Conservation (phyloP, 306 rosid genomes). For the Dalbergia cultrata region DNA sequence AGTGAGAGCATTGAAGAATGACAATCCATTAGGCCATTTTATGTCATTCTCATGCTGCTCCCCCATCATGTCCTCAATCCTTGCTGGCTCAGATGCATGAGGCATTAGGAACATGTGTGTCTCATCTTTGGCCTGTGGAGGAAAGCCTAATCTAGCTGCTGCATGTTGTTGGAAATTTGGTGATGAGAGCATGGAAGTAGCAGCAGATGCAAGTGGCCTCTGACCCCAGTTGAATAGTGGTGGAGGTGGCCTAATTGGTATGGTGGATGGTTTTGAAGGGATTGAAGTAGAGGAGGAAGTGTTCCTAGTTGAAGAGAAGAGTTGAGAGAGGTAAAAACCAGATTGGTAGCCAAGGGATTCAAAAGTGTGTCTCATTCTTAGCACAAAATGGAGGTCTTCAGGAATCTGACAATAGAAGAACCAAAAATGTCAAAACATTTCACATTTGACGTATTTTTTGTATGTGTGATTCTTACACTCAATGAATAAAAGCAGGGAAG, state of each 20-base stretch:
- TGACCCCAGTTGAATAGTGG: constrained; percentile 90
- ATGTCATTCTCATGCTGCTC: constrained; percentile 83
- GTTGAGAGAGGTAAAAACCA: constrained; percentile 93
- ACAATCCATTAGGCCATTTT: constrained; percentile 93
- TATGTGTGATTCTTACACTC: not conserved
- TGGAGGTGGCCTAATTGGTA: constrained; percentile 81
- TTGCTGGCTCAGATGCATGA: constrained; percentile 67
- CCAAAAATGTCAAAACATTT: constrained; percentile 42
- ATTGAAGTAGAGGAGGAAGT: constrained; percentile 64
- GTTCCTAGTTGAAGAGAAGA: constrained; percentile 90
- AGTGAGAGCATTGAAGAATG: constrained; percentile 89
- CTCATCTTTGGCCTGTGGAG: constrained; percentile 76
- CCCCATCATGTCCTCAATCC: constrained; percentile 83
- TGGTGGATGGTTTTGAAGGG: constrained; percentile 76
- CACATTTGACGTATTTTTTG: constrained; percentile 11
- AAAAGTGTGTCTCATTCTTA: constrained; percentile 99
- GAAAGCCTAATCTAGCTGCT: constrained; percentile 57
- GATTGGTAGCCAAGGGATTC: constrained; percentile 97
- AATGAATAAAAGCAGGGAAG: not conserved
- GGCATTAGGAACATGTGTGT: constrained; percentile 83
- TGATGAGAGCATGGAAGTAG: constrained; percentile 73
- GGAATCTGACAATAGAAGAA: constrained; percentile 68
- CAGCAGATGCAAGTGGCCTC: constrained; percentile 70
- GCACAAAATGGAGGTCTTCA: constrained; percentile 97
- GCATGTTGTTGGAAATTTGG: constrained; percentile 75